Evolutionary conservation across 352 stramenopile genomes (phyloP).

Genomic region (Vaucheria bursata): DNA sequence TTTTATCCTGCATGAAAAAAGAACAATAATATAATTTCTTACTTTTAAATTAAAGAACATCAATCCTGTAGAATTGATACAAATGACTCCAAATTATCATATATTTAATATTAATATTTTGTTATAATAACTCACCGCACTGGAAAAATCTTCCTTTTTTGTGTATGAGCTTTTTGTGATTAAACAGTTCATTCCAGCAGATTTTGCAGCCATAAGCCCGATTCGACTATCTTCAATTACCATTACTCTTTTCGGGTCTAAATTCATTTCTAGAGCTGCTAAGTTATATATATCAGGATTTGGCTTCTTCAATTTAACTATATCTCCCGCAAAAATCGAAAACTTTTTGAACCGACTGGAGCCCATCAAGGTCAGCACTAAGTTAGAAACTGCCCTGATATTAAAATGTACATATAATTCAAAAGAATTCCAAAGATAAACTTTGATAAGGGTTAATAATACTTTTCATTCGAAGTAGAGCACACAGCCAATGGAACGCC

Average conservation of each 20-base stretch:
- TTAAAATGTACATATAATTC: too few species aligned
- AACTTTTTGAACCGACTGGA: slow-evolving; percentile 54
- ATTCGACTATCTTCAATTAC: slow-evolving; percentile 70
- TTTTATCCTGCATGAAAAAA: not conserved
- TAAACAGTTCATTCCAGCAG: slow-evolving; percentile 58
- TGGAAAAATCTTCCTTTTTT: slow-evolving; percentile 45
- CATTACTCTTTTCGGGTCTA: slow-evolving; percentile 59
- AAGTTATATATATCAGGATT: slow-evolving; percentile 66
- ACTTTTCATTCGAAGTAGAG: slow-evolving; percentile 59
- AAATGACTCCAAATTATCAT: not conserved
- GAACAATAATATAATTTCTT: not conserved
- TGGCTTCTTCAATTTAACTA: slow-evolving; percentile 66
- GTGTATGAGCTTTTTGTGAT: slow-evolving; percentile 51
- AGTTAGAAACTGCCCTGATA: slow-evolving; percentile 47
- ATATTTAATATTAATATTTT: not conserved
- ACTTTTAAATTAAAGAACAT: not conserved
- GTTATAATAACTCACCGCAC: slow-evolving; percentile 10
- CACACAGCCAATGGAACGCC: slow-evolving; percentile 53
- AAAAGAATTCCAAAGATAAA: too few species aligned
- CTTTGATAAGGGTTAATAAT: too few species aligned
- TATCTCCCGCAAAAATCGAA: slow-evolving; percentile 66
- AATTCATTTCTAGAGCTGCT: slow-evolving; percentile 56
- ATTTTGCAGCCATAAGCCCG: slow-evolving; percentile 58
- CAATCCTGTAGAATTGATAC: not conserved
- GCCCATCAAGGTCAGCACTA: slow-evolving; percentile 61